A percentile compares a stretch with the other conserved stretches of the same genome.
Evolutionary conservation across 768 basidiomycete genomes (phyloP).

Genomic region (Trichaptum fuscoviolaceum): DNA sequence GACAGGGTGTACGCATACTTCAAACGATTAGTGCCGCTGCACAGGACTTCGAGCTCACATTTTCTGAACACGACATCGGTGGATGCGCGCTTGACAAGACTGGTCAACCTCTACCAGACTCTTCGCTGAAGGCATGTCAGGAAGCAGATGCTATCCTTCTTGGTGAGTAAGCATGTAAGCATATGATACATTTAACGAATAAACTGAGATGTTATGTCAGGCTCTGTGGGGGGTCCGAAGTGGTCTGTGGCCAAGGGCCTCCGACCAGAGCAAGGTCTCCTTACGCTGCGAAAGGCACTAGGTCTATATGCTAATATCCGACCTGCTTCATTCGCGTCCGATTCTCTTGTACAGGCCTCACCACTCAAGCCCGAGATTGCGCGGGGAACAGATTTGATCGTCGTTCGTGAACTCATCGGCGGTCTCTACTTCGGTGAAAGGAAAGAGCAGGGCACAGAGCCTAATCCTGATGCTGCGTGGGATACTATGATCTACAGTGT

Average conservation of each 20-base stretch:
- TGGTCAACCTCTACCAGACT: constrained; percentile 80
- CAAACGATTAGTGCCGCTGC: constrained; percentile 61
- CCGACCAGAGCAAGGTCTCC: constrained; percentile 89
- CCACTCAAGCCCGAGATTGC: constrained; percentile 86
- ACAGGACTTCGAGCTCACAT: constrained; percentile 60
- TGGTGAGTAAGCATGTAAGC: constrained; percentile 50
- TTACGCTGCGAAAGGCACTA: constrained; percentile 83
- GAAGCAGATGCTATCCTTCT: constrained; percentile 94
- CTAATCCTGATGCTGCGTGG: constrained; percentile 69
- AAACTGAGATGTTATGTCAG: constrained; percentile 32
- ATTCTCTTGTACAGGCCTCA: constrained; percentile 79
- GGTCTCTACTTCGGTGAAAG: constrained; percentile 94
- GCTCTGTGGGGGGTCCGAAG: constrained; percentile 97
- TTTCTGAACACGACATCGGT: constrained; percentile 79
- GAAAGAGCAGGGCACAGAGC: constrained; percentile 72
- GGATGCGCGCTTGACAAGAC: constrained; percentile 87
- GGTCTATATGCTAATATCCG: constrained; percentile 98
- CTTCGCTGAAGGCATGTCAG: constrained; percentile 84
- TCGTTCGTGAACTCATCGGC: constrained; percentile 93
- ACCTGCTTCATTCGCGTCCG: constrained; percentile 91
- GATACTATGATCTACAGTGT: constrained; percentile 94
- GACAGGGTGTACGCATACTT: constrained; percentile 80
- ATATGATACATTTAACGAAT: constrained; percentile 4
- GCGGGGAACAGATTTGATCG: constrained; percentile 83
- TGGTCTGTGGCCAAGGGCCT: constrained; percentile 90